Base-by-base conservation (phyloP, 352 stramenopile genomes). In the Phytophthora sp. region DNA sequence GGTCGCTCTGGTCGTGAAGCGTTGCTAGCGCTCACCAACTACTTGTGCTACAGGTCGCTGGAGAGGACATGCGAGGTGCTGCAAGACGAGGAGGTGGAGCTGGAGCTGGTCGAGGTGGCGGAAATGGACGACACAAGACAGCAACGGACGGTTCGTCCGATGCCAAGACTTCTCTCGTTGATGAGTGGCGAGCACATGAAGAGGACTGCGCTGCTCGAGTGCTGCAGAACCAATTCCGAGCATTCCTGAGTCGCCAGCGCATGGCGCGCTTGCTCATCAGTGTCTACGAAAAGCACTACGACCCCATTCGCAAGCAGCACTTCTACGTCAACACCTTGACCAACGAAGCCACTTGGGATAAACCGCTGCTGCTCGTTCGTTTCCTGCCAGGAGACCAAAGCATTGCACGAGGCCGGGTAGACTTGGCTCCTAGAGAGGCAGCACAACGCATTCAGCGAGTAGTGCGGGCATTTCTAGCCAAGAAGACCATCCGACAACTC, bases 301-400 rank as follows among this genome's bases (percentile, higher is more conserved):
- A 91, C 50, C 74, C 79, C 20, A 74, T 89, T 21, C 69, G 66
- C 30, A 84, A 82, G 69, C 63, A 77, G 34, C 75, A 87, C 55
- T 89, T 67, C 56, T 91, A 88, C 55, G 58, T 91, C 51, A 91
- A 91, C 54, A 83, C 77, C 15, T 53, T 54, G 12, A 91, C 82
- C n/a, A 80, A 86, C 50, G 79, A 78, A 55, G 87, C 69, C 26
- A 77, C 76, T 27, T 91, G 79, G 79, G 74, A 88, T 5, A 74
- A 78, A 26, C 82, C 82, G 2, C 62, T 58, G 4, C 59, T 84
- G 39, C 65, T 91, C 3, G 37, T 57, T 15, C 60, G 76, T 26
- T 87, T 91, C 62, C 51, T 88, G 5, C 46, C 64, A 1, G 50
- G 63, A 1, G 63, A 69, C 17, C 57, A 32, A 13, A 45, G 60